Conservation (phyloP, 768 basidiomycete species). For the Boletus edulis region DNA sequence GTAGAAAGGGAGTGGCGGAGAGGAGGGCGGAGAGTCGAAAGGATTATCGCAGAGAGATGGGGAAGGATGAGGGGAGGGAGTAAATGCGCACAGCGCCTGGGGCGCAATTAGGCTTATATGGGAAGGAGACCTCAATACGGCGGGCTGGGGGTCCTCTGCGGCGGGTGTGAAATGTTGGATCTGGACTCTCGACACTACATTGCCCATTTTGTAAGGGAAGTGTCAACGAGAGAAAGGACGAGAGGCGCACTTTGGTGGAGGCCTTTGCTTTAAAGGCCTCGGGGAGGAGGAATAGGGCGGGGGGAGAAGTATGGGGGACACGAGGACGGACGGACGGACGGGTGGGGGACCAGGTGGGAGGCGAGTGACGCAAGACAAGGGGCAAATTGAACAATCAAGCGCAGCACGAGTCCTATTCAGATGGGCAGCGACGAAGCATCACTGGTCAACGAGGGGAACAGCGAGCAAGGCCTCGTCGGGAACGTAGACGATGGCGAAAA, state of each 20-base stretch:
- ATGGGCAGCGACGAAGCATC: constrained; percentile 6
- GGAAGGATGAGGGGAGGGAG: constrained; percentile 32
- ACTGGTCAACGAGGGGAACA: constrained; percentile 9
- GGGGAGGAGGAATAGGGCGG: constrained; percentile 21
- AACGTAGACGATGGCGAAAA: constrained; percentile 23
- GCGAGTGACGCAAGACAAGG: constrained; percentile 23
- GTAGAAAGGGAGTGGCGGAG: constrained; percentile 41
- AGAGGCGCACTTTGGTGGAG: constrained; percentile 23
- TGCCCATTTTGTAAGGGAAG: constrained; percentile 25
- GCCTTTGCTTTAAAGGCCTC: constrained; percentile 21
- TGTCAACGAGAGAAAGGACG: not conserved
- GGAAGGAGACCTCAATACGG: constrained; percentile 25
- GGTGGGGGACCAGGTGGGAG: constrained; percentile 12
- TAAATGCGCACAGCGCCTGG: constrained; percentile 30
- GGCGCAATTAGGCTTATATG: constrained; percentile 34
- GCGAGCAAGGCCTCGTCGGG: constrained; percentile 12
- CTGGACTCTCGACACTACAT: constrained; percentile 32
- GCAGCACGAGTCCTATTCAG: constrained; percentile 17
- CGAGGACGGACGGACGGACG: constrained; percentile 26
- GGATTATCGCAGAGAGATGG: constrained; percentile 36
- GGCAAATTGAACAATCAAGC: constrained; percentile 7
- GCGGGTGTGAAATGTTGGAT: constrained; percentile 24
- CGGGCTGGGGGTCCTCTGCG: constrained; percentile 13
- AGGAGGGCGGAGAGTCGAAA: constrained; percentile 36
- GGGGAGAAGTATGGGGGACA: constrained; percentile 26